A percentile compares a stretch with the other conserved stretches of the same genome.
Conservation (phyloP, 1,284 basidiomycete genomes). For the Sporisorium graminicola region DNA sequence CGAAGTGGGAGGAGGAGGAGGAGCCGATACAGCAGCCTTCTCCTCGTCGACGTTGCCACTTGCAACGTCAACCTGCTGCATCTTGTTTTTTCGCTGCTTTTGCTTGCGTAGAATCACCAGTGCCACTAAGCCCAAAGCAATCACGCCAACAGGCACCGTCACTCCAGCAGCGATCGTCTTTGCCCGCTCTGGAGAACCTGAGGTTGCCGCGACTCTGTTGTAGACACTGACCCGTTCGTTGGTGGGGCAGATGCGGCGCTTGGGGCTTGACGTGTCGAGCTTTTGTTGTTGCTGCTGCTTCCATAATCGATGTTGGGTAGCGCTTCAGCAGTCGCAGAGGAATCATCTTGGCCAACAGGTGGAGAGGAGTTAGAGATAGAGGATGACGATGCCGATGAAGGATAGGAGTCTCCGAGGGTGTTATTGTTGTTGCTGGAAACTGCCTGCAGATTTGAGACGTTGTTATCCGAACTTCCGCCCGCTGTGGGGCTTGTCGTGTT, state of each 20-base stretch:
- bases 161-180: constrained; percentile 13
- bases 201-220: neutral
- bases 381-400: no score
- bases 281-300: neutral
- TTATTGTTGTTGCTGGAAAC: neutral
- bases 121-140: constrained; percentile 19
- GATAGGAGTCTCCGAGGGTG: neutral
- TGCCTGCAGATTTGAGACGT: neutral
- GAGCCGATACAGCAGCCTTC: constrained; percentile 1
- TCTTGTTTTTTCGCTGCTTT: constrained; percentile 5
- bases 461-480: neutral
- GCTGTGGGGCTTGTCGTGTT: neutral
- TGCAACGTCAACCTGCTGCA: neutral
- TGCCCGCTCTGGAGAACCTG: constrained; percentile 1
- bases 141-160: constrained; percentile 24
- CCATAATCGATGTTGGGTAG: constrained; percentile 8
- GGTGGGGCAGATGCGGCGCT: neutral
- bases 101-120: constrained; percentile 20
- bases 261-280: neutral
- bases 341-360: neutral
- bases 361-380: neutral
- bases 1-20: neutral
- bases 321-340: neutral
- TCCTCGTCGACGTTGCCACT: constrained; percentile 7
- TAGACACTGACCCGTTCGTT: neutral